Percentiles rank a stretch among this genome's conserved stretches.
Conservation (phyloP, 2,329 filamentous ascomycete species). For the Exophiala spinifera region DNA sequence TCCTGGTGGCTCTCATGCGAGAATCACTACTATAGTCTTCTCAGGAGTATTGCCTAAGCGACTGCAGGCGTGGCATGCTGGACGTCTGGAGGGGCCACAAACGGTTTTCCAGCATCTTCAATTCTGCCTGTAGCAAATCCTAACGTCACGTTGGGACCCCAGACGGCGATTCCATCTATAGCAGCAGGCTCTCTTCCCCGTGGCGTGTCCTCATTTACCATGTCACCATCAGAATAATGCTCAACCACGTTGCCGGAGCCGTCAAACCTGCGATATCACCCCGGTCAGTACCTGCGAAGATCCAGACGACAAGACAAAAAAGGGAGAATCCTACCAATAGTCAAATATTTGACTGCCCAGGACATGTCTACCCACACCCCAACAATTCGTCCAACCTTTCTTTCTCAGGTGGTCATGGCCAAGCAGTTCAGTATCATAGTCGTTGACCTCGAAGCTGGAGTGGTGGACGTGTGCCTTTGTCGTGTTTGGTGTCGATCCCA, state of each 20-base stretch:
- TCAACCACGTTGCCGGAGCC: conserved; percentile 62
- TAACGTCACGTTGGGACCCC: conserved; percentile 32
- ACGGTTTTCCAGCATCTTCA: conserved; percentile 16
- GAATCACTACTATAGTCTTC: too few species aligned
- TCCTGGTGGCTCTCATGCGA: too few species aligned
- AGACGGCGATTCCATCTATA: conserved; percentile 33
- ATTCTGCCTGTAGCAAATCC: conserved; percentile 15
- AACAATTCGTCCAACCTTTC: conserved; percentile 62
- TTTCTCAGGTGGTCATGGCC: conserved; percentile 66
- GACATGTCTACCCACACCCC: conserved; percentile 69
- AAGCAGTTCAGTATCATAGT: conserved; percentile 67
- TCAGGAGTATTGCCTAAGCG: too few species aligned
- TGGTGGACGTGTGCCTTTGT: conserved; percentile 58
- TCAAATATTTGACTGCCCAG: conserved; percentile 71
- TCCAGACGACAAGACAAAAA: too few species aligned
- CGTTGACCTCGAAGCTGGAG: conserved; percentile 66
- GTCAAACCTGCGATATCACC: conserved; percentile 64
- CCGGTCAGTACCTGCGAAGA: too few species aligned
- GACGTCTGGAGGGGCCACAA: conserved; percentile 10
- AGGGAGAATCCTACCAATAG: conserved; percentile 53
- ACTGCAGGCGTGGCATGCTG: conserved; percentile 12
- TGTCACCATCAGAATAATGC: conserved; percentile 69
- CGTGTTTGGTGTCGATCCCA: conserved; percentile 28
- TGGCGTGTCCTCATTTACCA: conserved; percentile 31
- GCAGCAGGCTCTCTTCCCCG: conserved; percentile 32